Percentiles rank a stretch among this genome's conserved stretches.
These are phyloP conservation scores for Saccharomycopsis synnaedendra DNA, from an alignment of 805 yeast genomes.

Conservation along the genomic window DNA sequence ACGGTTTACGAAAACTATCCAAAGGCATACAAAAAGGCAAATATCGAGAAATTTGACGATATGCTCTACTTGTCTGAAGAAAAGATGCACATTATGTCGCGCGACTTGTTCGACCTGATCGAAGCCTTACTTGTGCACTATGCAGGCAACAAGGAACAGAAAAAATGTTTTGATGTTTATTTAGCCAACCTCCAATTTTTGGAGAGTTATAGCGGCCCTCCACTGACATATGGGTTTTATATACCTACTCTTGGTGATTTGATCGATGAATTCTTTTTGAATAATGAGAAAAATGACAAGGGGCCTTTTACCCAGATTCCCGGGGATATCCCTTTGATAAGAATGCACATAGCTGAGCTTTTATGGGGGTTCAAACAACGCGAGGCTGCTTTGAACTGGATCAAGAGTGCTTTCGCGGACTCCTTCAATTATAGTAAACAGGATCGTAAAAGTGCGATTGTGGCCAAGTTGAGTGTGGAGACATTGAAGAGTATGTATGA, in stretches of 20 bases:
- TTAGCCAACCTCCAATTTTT: conserved; percentile 22
- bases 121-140: conserved; percentile 21
- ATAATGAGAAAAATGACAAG: conserved; percentile 3
- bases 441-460: conserved; percentile 27
- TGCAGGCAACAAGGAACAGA: conserved; percentile 14
- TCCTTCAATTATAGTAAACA: conserved; percentile 23
- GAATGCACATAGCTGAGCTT: conserved; percentile 32
- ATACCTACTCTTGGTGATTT: conserved; percentile 3
- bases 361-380: conserved; percentile 26
- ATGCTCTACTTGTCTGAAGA: neutral
- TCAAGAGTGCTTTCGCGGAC: conserved; percentile 27
- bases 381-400: conserved; percentile 29
- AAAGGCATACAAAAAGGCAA: neutral
- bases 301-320: conserved; percentile 15
- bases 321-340: conserved; percentile 25
- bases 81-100: conserved; percentile 8
- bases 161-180: conserved; percentile 25
- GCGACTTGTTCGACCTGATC: conserved; percentile 19
- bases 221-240: neutral
- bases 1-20: neutral
- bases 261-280: conserved; percentile 3
- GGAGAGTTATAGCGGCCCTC: neutral
- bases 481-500: conserved; percentile 27
- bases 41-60: neutral
- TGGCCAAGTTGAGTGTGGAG: conserved; percentile 26